Conservation (phyloP, 805 yeast genomes). For the Myxozyma geophila region DNA sequence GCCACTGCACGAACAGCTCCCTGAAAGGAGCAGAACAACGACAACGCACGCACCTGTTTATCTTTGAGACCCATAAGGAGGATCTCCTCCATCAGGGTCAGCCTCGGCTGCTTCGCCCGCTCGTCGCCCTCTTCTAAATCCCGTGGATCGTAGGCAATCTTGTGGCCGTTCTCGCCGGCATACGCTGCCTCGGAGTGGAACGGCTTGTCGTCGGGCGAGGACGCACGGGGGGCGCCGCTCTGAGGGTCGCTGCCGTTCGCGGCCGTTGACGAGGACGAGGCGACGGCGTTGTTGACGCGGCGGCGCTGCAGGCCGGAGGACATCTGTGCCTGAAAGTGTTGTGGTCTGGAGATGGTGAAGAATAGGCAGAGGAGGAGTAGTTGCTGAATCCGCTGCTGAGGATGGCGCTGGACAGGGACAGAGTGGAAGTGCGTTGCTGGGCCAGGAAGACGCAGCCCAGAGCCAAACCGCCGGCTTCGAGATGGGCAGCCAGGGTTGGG, state of each 20-base stretch:
- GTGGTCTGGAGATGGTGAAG: background rate
- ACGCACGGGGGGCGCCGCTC: background rate
- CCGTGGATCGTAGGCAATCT: slow-evolving; percentile 80
- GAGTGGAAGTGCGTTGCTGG: background rate
- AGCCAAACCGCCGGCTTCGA: too few species aligned
- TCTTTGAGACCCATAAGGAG: slow-evolving; percentile 90
- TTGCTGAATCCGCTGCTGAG: background rate
- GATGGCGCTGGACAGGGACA: background rate
- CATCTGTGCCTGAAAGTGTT: slow-evolving; percentile 16
- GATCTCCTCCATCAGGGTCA: slow-evolving; percentile 97
- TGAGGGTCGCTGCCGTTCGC: background rate
- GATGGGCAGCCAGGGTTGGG: too few species aligned
- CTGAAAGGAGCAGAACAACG: background rate
- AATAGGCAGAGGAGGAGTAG: background rate
- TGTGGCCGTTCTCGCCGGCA: slow-evolving; percentile 52
- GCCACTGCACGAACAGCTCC: background rate
- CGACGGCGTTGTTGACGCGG: slow-evolving; percentile 28
- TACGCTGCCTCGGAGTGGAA: slow-evolving; percentile 6
- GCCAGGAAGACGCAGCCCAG: too few species aligned
- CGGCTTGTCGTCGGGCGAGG: slow-evolving; percentile 16
- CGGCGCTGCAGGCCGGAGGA: slow-evolving; percentile 38
- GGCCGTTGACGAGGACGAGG: slow-evolving; percentile 12
- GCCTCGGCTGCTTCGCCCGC: slow-evolving; percentile 62
- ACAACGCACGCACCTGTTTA: slow-evolving; percentile 56
- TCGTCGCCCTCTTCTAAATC: slow-evolving; percentile 56